Percentiles rank a stretch among this genome's conserved stretches.
Conservation (phyloP, 257 asterid species). For the Datura wrightii region DNA sequence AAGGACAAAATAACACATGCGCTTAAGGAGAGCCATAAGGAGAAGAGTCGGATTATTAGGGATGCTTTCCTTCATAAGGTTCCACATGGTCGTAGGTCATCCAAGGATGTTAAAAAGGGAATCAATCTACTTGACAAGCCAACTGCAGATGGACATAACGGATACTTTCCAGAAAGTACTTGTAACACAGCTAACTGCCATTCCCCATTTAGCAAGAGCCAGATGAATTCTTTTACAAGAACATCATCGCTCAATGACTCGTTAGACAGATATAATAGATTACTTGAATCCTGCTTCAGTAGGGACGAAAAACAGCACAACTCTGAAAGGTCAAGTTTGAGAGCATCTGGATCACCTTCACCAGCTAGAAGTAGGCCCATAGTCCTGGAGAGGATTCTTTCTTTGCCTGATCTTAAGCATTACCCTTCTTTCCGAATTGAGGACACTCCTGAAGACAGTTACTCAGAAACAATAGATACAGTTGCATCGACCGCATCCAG, state of each 20-base stretch:
- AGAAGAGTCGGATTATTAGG: slow-evolving; percentile 71
- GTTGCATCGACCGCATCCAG: neutral
- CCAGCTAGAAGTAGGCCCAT: slow-evolving; percentile 35
- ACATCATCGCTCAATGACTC: slow-evolving; percentile 64
- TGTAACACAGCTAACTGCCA: slow-evolving; percentile 22
- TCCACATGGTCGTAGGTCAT: slow-evolving; percentile 55
- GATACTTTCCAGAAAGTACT: slow-evolving; percentile 24
- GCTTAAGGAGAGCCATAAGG: slow-evolving; percentile 66
- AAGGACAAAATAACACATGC: slow-evolving; percentile 63
- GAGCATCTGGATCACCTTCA: slow-evolving; percentile 34
- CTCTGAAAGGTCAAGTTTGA: slow-evolving; percentile 43
- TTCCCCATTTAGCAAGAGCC: slow-evolving; percentile 35
- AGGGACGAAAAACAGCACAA: slow-evolving; percentile 47
- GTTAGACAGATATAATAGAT: slow-evolving; percentile 52
- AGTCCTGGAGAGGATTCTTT: slow-evolving; percentile 59
- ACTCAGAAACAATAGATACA: slow-evolving; percentile 30
- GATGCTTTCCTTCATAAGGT: slow-evolving; percentile 74
- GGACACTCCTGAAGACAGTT: slow-evolving; percentile 40
- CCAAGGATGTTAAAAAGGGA: slow-evolving; percentile 37
- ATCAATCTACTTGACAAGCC: too few relatives aligned
- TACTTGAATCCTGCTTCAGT: slow-evolving; percentile 45
- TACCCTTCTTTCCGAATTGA: slow-evolving; percentile 52
- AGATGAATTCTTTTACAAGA: slow-evolving; percentile 43
- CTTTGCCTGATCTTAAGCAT: slow-evolving; percentile 76
- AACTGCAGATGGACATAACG: slow-evolving; percentile 29